Base-by-base conservation (phyloP, 2,329 filamentous ascomycete genomes). In the Penicillium sp. region DNA sequence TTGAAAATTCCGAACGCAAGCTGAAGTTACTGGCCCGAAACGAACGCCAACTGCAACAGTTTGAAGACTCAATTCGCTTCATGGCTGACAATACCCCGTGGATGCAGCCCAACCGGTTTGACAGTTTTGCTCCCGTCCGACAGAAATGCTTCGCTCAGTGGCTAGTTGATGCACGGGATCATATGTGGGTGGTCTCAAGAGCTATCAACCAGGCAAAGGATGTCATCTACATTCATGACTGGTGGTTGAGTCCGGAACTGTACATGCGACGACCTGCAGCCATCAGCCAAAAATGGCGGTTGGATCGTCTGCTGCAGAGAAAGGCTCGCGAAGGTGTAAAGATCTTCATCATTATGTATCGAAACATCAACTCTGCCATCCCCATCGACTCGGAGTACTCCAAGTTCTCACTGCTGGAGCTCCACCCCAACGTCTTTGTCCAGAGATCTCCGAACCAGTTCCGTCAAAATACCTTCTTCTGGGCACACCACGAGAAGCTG, bases 381-480 rank as follows among this genome's bases (percentile, higher is more conserved):
- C 94, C 93, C 3, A 98, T 98, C 62, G 93, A 98, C 68, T 97
- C 91, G 1, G 90, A 96, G 68, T 95, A 97, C 68, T 96, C 93
- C 46, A 98, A 98, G 62, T 95, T 90, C 69, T 95, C 90, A 1
- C 78, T 98, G 48, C 80, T 98, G 39, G 95, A 97, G 64, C 77
- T 98, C 6, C 91, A 97, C 59, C 89, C 89, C 16, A 98, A 98
- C 66, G 84, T 98, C 52, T 95, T 95, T 59, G 89, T 98, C 11
- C 89, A 97, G 65, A 79, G 93, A 60, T 97, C 93, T 3, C 93
- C 93, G 0, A 96, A 98, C 60, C 93, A 98, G 69, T 90, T 97
- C 70, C 87, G 95, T 63, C 95, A 98, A 71, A 97, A 97, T 61
- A 95, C 95, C 37, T 98, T 98, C 74, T 98, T 98, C 75, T 98